Evolutionary conservation across 2,329 filamentous ascomycete species (phyloP).

Genomic region (Fusarium transvaalense): DNA sequence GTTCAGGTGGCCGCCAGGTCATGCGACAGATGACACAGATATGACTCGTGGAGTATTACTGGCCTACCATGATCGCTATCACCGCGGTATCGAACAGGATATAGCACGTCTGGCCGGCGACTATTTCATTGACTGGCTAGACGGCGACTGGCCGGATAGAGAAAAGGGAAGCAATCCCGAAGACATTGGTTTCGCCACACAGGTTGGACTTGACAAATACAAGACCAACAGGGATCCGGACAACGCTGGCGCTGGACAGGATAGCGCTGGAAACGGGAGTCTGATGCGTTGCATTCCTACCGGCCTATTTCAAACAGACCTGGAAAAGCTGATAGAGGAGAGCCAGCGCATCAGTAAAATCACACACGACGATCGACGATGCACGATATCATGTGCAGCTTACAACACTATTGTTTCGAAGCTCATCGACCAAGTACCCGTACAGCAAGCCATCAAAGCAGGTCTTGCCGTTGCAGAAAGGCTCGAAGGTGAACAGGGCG

Average conservation of each 20-base stretch:
- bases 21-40: slow-evolving; percentile 63
- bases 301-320: slow-evolving; percentile 54
- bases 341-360: slow-evolving; percentile 55
- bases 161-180: slow-evolving; percentile 49
- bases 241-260: slow-evolving; percentile 54
- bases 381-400: slow-evolving; percentile 54
- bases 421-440: slow-evolving; percentile 48
- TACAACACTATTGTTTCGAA: slow-evolving; percentile 56
- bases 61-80: slow-evolving; percentile 53
- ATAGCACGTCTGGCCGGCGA: slow-evolving; percentile 53
- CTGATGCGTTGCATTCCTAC: slow-evolving; percentile 63
- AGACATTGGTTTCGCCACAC: slow-evolving; percentile 59
- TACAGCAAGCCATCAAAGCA: slow-evolving; percentile 48
- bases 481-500: slow-evolving; percentile 40
- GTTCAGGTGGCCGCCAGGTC: slow-evolving; percentile 58
- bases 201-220: slow-evolving; percentile 51
- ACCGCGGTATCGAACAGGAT: slow-evolving; percentile 37
- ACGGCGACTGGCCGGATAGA: slow-evolving; percentile 59
- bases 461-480: slow-evolving; percentile 43
- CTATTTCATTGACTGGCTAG: slow-evolving; percentile 58
- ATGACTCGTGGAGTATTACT: slow-evolving; percentile 61
- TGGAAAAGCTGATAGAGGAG: slow-evolving; percentile 48
- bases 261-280: slow-evolving; percentile 59
- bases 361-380: slow-evolving; percentile 56
- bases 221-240: slow-evolving; percentile 30